Evolutionary conservation across 352 stramenopile species (phyloP).

Genomic region (Nothophytophthora sp.): DNA sequence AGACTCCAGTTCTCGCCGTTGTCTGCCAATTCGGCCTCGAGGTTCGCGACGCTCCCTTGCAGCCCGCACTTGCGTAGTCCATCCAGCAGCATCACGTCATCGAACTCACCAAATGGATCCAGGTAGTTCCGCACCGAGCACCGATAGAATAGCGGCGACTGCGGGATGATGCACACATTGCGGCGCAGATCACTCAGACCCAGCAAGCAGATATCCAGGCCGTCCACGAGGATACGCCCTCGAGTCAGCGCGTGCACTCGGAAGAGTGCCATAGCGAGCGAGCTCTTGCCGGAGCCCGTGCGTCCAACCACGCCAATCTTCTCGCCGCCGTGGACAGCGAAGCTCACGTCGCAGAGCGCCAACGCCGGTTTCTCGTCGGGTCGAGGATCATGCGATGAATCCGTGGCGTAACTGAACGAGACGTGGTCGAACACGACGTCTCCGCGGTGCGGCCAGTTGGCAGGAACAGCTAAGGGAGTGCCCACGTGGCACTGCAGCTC

Average conservation of each 20-base stretch:
- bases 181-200: constrained; percentile 41
- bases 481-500: constrained; percentile 20
- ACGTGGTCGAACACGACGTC: constrained; percentile 39
- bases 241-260: constrained; percentile 33
- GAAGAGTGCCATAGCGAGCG: constrained; percentile 57
- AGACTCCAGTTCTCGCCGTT: constrained; percentile 95
- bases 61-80: constrained; percentile 45
- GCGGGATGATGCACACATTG: constrained; percentile 76
- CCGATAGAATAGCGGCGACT: constrained; percentile 93
- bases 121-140: constrained; percentile 92
- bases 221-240: constrained; percentile 89
- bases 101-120: constrained; percentile 87
- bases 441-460: constrained; percentile 25
- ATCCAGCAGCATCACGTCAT: constrained; percentile 53
- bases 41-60: constrained; percentile 29
- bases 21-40: constrained; percentile 57
- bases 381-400: constrained; percentile 1
- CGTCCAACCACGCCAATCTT: constrained; percentile 64
- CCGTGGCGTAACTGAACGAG: constrained; percentile 26
- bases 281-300: constrained; percentile 66
- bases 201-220: constrained; percentile 67
- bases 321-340: constrained; percentile 42
- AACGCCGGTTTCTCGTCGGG: constrained; percentile 19
- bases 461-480: constrained; percentile 17
- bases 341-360: constrained; percentile 50